Evolutionary conservation across 371 early-diverging fungal species (phyloP), one percentile per base, ranked within the genome.

Genomic region (Mucor lusitanicus): DNA sequence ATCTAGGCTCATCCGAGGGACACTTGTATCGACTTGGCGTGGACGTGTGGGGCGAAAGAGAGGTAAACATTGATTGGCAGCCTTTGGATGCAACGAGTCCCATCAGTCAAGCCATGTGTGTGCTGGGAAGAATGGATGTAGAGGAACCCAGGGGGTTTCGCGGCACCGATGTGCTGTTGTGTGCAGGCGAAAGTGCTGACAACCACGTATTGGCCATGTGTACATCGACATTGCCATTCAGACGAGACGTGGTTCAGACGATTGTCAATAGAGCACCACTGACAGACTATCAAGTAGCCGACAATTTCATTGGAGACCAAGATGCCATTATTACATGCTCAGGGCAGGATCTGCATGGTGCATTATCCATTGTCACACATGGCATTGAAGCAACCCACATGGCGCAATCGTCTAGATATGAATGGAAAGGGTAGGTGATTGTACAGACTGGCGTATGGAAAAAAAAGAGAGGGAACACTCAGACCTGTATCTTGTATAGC

Each of bases 181-280:
- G 73, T 64, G 65, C 75, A 9, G 82, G 82, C 5, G 82, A 82
- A 61, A 67, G 78, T 21, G 74, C 80, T 5, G 73, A 82, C 39
- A 74, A 75, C 56, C 75, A 77, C 59, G 68, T 79, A 0, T 55
- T 79, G 33, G 75, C 74, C 5, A 78, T 82, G 77, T 68, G 63
- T 55, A 55, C 32, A 30, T 28, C 25, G 11, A 40, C 25, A 27
- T n/a, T 28, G 25, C 60, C 55, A 23, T 50, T 50, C 23, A 37
- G 50, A 3, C 28, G 68, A 48, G 57, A n/a, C 7, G 56, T 55
- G 1, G 17, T 78, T 11, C 78, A 82, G 37, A 59, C 50, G 4
- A 53, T 79, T 1, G 62, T 40, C 11, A 82, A 79, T 21, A 73
- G 78, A 19, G 80, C 82, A 21, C 82, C 82, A 6, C 30, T 79